These are phyloP conservation scores for Neurospora terricola DNA, from an alignment of 495 filamentous ascomycete species.

Conservation along the genomic window DNA sequence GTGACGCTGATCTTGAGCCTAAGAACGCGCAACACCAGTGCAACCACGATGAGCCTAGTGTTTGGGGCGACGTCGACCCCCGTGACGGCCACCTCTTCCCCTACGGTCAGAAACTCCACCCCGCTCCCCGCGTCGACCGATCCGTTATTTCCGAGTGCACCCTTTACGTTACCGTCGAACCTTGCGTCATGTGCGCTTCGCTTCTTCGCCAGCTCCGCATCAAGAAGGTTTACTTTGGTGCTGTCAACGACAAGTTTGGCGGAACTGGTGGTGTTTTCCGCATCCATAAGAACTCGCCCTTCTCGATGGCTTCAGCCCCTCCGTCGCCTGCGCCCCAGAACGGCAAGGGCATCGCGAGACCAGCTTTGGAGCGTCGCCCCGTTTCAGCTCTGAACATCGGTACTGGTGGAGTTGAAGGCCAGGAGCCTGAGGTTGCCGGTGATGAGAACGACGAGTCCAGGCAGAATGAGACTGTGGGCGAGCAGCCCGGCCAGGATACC, in stretches of 20 bases:
- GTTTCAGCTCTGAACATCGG: constrained; percentile 6
- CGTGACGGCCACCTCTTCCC: constrained; percentile 35
- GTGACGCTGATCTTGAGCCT: constrained; percentile 6
- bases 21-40: constrained; percentile 1
- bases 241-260: constrained; percentile 89
- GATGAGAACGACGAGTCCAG: constrained; percentile 4
- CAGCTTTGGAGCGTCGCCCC: constrained; percentile 14
- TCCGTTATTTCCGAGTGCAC: constrained; percentile 58
- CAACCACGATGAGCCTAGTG: constrained; percentile 1
- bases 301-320: constrained; percentile 15
- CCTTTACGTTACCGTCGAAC: constrained; percentile 94
- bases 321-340: constrained; percentile 18
- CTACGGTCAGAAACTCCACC: constrained; percentile 41
- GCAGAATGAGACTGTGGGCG: neutral
- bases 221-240: constrained; percentile 84
- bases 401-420: neutral
- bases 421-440: neutral
- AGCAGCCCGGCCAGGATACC: neutral
- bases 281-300: constrained; percentile 63
- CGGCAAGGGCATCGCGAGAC: constrained; percentile 20
- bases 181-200: constrained; percentile 98
- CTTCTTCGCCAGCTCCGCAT: constrained; percentile 75
- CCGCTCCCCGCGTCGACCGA: constrained; percentile 31
- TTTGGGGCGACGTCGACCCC: constrained; percentile 37
- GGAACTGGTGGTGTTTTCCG: constrained; percentile 86